Base-by-base conservation (phyloP, 306 rosid genomes). In the Corylus americana region DNA sequence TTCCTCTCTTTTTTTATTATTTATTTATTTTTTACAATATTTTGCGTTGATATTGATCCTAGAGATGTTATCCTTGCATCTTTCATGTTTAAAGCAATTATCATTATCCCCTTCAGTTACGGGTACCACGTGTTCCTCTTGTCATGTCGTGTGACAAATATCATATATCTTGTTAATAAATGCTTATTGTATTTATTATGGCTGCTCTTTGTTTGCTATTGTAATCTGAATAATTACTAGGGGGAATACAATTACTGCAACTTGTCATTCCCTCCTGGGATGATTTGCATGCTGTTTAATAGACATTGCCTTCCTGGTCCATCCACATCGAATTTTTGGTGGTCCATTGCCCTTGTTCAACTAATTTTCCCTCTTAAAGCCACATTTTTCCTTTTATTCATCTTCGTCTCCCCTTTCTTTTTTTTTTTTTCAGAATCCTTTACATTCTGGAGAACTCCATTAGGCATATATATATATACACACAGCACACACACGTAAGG, bases 81-180 rank as follows among this genome's bases (percentile, higher is more conserved):
- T 62, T 27, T 45, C 69, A 51, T 74, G 58, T 82, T 80, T 44
- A 71, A 54, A 59, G 59, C 14, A 72, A 71, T 35, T 11, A 45
- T 22, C 14, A 64, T 39, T 11, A 39, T 18, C 20, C 50, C 49
- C 7, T 39, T 14, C 42, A 10, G 49, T 67, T 39, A 2, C 39
- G 1, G 16, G 51, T 27, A 39, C 8, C 16, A 4, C 48, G 12
- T 67, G 25, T n/a, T 42, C 27, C 11, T 67, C 50, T 67, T 5
- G 3, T 62, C 69, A 11, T 62, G 69, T 5, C 4, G 5, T 62
- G 42, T 29, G 7, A 12, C 35, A 31, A 29, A 62, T 58, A 25
- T 58, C 5, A 9, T 58, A 20, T 20, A 58, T 58, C 31, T 58
- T 20, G 64, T 58, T 9, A 58, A 58, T 22, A 12, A 58, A 58